These are phyloP conservation scores for Rhodotorula sp. DNA, from an alignment of 1,284 basidiomycete genomes.

Conservation along the genomic window DNA sequence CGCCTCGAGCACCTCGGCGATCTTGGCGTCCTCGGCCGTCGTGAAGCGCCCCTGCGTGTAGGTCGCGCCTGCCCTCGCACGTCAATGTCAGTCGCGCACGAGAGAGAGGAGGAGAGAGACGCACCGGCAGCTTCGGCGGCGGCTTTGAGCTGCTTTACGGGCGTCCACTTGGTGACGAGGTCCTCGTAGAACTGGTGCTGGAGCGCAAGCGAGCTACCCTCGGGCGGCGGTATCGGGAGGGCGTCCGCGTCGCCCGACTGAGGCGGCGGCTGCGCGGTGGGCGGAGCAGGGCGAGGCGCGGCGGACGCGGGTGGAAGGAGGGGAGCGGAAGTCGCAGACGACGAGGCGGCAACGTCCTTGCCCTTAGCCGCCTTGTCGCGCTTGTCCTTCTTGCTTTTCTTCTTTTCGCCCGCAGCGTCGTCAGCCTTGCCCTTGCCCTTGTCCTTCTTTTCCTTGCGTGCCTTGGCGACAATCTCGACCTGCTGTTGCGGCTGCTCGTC, in stretches of 20 bases:
- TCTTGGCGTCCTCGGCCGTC: constrained; percentile 66
- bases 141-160: constrained; percentile 18
- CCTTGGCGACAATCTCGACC: constrained; percentile 2
- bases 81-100: background rate
- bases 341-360: too few species aligned
- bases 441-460: constrained; percentile 22
- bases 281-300: too few species aligned
- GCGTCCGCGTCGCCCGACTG: too few species aligned
- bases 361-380: too few species aligned
- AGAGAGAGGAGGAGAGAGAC: background rate
- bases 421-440: background rate
- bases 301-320: too few species aligned
- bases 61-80: constrained; percentile 1
- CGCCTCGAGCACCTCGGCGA: constrained; percentile 64
- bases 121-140: constrained; percentile 18
- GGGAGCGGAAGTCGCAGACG: too few species aligned
- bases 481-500: constrained; percentile 17
- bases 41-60: constrained; percentile 84
- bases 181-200: constrained; percentile 13
- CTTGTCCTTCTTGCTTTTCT: background rate
- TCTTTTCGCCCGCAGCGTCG: background rate
- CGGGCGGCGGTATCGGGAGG: background rate
- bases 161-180: constrained; percentile 23
- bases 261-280: too few species aligned
- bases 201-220: background rate